Conservation (phyloP, 1,284 basidiomycete species). For the Ustilago bromivora region DNA sequence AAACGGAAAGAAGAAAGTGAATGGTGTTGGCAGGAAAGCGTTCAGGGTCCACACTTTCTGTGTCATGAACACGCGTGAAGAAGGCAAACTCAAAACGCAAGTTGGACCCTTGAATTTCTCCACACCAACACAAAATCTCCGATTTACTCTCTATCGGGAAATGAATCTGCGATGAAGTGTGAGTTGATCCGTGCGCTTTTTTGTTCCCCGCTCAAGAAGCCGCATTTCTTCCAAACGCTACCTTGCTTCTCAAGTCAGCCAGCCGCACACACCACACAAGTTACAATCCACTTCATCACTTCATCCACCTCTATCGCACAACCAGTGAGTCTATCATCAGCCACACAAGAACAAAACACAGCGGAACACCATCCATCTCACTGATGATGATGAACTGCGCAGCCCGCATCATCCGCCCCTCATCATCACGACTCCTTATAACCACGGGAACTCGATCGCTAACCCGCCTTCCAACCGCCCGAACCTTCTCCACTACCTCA, state of each 20-base stretch:
- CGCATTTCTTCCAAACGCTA: neutral
- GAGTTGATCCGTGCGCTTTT: constrained; percentile 7
- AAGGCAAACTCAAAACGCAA: neutral
- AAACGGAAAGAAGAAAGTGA: neutral
- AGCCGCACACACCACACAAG: neutral
- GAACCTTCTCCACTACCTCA: constrained; percentile 13
- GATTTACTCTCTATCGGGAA: neutral
- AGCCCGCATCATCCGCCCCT: neutral
- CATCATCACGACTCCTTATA: neutral
- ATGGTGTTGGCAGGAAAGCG: constrained; percentile 5
- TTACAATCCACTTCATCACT: neutral
- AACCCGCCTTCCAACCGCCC: constrained; percentile 7
- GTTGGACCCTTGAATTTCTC: constrained; percentile 18
- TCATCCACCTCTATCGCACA: neutral
- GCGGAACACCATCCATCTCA: neutral
- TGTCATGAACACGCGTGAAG: no score
- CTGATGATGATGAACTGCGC: neutral
- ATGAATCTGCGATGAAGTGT: neutral
- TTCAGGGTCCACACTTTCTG: constrained; percentile 12
- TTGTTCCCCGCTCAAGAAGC: neutral
- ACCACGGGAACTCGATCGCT: constrained; percentile 7
- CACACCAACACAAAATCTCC: neutral
- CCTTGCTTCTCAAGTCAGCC: constrained; percentile 17
- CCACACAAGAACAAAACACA: neutral
- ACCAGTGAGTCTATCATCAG: constrained; percentile 17